Evolutionary conservation across 2,329 filamentous ascomycete genomes (phyloP).

Genomic region (Aspergillus luchuensis): DNA sequence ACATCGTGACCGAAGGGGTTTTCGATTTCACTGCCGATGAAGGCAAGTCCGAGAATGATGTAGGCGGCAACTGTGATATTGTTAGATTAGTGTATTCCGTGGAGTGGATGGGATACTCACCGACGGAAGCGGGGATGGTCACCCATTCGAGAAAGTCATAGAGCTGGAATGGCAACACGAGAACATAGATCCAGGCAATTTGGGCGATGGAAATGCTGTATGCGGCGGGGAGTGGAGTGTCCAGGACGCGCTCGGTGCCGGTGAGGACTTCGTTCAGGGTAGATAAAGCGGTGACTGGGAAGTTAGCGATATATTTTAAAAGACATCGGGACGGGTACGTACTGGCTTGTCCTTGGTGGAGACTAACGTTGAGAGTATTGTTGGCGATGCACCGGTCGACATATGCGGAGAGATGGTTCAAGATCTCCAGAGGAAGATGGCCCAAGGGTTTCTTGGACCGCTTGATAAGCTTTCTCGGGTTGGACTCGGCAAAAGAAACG

Average conservation of each 20-base stretch:
- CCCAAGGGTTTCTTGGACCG: conserved; percentile 70
- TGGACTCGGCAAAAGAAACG: conserved; percentile 73
- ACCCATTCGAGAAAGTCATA: conserved; percentile 66
- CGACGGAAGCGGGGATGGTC: conserved; percentile 74
- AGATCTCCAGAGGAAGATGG: conserved; percentile 80
- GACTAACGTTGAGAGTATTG: conserved; percentile 37
- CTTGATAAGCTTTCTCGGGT: conserved; percentile 78
- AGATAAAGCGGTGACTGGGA: conserved; percentile 59
- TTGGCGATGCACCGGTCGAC: conserved; percentile 61
- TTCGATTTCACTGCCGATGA: conserved; percentile 79
- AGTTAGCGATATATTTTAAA: conserved; percentile 8
- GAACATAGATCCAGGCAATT: conserved; percentile 82
- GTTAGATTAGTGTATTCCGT: conserved; percentile 11
- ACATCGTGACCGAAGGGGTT: conserved; percentile 83
- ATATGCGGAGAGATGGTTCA: conserved; percentile 70
- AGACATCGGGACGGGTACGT: conserved; percentile 14
- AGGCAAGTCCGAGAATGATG: conserved; percentile 76
- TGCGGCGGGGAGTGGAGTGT: conserved; percentile 78
- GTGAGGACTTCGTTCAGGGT: conserved; percentile 71
- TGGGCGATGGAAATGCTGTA: conserved; percentile 84
- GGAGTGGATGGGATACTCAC: conserved; percentile 24
- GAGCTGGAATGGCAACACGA: conserved; percentile 81
- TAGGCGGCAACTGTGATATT: conserved; percentile 61
- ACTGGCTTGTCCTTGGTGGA: conserved; percentile 44
- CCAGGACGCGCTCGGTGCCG: conserved; percentile 75